These are phyloP conservation scores for Eustoma russellianum DNA, from an alignment of 257 asterid genomes.

Conservation along the genomic window DNA sequence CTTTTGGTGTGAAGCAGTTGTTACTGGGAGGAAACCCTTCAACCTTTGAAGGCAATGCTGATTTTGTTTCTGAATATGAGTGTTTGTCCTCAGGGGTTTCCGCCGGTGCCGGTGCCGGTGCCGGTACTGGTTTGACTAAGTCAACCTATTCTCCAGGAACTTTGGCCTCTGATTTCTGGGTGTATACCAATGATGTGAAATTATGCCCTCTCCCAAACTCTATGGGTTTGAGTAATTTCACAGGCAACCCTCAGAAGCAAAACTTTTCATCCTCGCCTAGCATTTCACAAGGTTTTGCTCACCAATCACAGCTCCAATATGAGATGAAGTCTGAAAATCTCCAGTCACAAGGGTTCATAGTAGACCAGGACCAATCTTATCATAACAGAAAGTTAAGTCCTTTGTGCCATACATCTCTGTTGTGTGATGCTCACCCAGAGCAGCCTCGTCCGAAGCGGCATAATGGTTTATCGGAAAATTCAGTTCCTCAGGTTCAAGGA, in stretches of 20 bases:
- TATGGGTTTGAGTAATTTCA: neutral
- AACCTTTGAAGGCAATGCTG: constrained; percentile 15
- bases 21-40: constrained; percentile 12
- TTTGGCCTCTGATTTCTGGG: constrained; percentile 10
- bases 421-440: constrained; percentile 13
- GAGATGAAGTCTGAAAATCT: constrained; percentile 14
- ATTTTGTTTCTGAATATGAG: constrained; percentile 17
- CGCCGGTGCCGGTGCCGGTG: constrained; percentile 1
- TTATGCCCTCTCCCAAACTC: constrained; percentile 11
- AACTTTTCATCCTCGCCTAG: constrained; percentile 6
- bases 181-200: constrained; percentile 15
- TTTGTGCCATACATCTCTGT: constrained; percentile 3
- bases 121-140: constrained; percentile 8
- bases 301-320: constrained; percentile 12
- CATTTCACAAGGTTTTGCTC: constrained; percentile 1
- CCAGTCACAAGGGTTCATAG: constrained; percentile 3
- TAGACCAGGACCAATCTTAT: constrained; percentile 13
- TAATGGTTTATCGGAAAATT: constrained; percentile 9
- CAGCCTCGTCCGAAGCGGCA: constrained; percentile 30
- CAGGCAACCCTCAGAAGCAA: constrained; percentile 6
- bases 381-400: constrained; percentile 13
- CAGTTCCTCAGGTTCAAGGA: constrained; percentile 6
- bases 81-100: constrained; percentile 10
- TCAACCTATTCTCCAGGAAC: constrained; percentile 9
- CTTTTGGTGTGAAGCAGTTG: constrained; percentile 21